Conservation (phyloP, 2,329 filamentous ascomycete species). For the Colletotrichum sp. region DNA sequence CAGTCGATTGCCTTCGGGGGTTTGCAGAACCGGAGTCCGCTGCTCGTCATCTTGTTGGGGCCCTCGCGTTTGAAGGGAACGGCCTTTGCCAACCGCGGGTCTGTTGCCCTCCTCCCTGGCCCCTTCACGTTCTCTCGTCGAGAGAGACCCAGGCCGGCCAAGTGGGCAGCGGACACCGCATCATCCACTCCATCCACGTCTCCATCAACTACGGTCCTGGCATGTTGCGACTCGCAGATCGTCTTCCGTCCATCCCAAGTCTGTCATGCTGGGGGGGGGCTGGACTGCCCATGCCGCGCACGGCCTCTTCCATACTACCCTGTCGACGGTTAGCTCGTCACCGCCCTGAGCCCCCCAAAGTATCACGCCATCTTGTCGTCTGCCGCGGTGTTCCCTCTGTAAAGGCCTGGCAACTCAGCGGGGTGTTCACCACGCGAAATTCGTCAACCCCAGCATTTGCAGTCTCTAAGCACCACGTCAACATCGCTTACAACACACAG, state of each 20-base stretch:
- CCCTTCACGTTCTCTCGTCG: not conserved
- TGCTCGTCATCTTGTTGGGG: conserved; percentile 5
- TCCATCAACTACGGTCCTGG: not conserved
- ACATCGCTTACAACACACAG: not conserved
- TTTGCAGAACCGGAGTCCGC: not conserved
- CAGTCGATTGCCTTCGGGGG: not conserved
- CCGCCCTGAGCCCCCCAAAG: conserved; percentile 12
- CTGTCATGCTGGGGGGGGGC: not conserved
- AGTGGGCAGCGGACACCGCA: not conserved
- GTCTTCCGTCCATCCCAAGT: conserved; percentile 11
- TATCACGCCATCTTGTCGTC: conserved; percentile 16
- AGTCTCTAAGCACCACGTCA: not conserved
- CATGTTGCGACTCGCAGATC: conserved; percentile 5
- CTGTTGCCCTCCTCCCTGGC: not conserved
- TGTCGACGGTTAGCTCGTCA: conserved; percentile 6
- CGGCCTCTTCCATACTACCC: conserved; percentile 2
- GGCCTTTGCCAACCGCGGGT: not conserved
- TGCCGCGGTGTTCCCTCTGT: not conserved
- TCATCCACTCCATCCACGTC: not conserved
- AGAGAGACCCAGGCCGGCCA: not conserved
- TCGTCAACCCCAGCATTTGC: not conserved
- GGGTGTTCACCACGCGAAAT: not conserved
- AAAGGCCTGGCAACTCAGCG: not conserved
- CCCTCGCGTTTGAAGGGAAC: not conserved
- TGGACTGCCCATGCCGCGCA: not conserved